Percentiles rank a stretch among this genome's conserved stretches.
Evolutionary conservation across 2,329 filamentous ascomycete species (phyloP).

Genomic region (Thielaviopsis populi): DNA sequence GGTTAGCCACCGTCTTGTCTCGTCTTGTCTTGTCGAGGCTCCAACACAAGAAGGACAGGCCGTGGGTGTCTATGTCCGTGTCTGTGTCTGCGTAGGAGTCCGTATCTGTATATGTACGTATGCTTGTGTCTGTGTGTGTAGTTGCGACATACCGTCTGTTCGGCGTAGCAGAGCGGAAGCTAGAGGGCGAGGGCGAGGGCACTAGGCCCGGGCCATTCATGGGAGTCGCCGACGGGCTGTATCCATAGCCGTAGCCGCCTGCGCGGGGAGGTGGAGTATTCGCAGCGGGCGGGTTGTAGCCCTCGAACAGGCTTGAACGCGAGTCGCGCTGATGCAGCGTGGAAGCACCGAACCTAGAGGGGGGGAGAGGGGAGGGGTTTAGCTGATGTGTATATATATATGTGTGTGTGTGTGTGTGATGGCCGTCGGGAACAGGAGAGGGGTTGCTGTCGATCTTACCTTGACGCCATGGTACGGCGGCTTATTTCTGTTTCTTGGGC

Average conservation of each 20-base stretch:
- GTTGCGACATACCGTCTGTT: constrained; percentile 42
- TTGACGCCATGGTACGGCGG: neutral
- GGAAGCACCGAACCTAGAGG: constrained; percentile 48
- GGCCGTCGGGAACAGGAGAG: too few species aligned
- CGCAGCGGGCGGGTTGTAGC: constrained; percentile 40
- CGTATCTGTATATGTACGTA: too few species aligned
- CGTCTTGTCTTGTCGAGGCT: neutral
- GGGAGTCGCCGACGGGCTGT: constrained; percentile 17
- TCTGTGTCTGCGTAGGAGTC: too few species aligned
- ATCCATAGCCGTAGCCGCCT: constrained; percentile 37
- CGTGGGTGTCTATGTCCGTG: too few species aligned
- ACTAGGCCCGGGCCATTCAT: constrained; percentile 9
- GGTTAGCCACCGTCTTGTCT: neutral
- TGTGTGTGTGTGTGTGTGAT: too few species aligned
- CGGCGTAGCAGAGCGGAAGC: constrained; percentile 54
- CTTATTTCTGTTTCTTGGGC: neutral
- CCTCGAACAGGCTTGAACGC: constrained; percentile 59
- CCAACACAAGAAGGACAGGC: neutral
- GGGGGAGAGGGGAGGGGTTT: neutral
- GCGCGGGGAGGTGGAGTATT: constrained; percentile 27
- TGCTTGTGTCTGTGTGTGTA: too few species aligned
- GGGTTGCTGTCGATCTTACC: neutral
- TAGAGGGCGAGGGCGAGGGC: constrained; percentile 21
- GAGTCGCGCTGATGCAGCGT: constrained; percentile 56
- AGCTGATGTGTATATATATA: neutral